Evolutionary conservation across 495 filamentous ascomycete species (phyloP), one percentile per base, ranked within the genome.

Genomic region (Chlorociboria aeruginascens): DNA sequence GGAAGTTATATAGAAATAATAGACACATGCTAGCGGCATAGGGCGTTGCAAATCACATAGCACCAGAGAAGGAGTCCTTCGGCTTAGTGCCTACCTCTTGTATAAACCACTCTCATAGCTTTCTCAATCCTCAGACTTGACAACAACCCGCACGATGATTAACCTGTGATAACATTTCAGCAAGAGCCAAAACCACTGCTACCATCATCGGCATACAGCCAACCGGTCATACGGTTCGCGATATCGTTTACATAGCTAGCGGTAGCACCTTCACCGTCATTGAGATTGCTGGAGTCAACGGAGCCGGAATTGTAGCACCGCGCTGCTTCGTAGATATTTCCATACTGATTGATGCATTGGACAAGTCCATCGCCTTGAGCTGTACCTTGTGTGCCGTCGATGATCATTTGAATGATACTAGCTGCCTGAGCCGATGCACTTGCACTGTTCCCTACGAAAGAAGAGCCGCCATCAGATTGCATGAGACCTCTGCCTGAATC

Each of bases 141-240:
- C n/a, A n/a, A n/a, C n/a, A n/a, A n/a, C n/a, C n/a, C n/a, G n/a
- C n/a, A n/a, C n/a, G n/a, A n/a, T n/a, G n/a, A n/a, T n/a, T n/a
- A n/a, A n/a, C n/a, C n/a, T n/a, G n/a, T n/a, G n/a, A n/a, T 25
- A 25, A 25, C 20, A 25, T 25, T 25, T 25, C 20, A 25, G 4
- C 20, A 25, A 25, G 20, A 25, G 20, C 20, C 4, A 25, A 25
- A 25, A 2, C 2, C 20, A 25, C 20, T 25, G 20, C 20, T 25
- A 25, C 20, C 43, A 28, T 46, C 31, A 8, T 12, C 3, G 32
- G 45, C 33, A 17, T 8, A 16, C 8, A 48, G 34, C 65, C 63
- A 66, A 11, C 64, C 64, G 12, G 50, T 61, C 40, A 67, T 35
- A 8, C 66, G 54, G 50, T 67, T 67, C n/a, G 64, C 64, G 32